These are phyloP conservation scores for Filobasidium floriforme DNA, from an alignment of 768 basidiomycete genomes.

Conservation along the genomic window DNA sequence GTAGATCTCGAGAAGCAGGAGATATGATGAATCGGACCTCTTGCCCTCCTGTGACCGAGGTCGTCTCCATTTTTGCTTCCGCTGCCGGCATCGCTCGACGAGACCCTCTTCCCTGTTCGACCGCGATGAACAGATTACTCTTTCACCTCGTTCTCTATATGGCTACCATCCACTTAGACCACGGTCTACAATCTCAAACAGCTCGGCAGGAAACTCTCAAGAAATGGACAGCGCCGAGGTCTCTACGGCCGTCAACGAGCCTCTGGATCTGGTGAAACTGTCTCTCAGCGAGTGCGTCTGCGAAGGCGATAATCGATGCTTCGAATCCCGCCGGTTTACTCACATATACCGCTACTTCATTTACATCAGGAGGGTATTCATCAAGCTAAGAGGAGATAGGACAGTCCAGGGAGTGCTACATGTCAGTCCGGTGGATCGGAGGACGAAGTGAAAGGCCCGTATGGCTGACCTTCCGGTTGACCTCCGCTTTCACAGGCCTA, in stretches of 20 bases:
- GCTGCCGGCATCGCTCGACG: too few relatives aligned
- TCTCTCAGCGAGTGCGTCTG: slow-evolving; percentile 69
- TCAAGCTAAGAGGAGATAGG: slow-evolving; percentile 91
- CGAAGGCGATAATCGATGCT: not conserved
- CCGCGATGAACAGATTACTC: too few relatives aligned
- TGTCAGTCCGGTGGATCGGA: slow-evolving; percentile 51
- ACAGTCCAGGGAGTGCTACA: slow-evolving; percentile 86
- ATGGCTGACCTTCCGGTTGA: not conserved
- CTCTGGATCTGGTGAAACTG: slow-evolving; percentile 91
- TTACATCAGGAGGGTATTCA: slow-evolving; percentile 66
- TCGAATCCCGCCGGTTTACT: not conserved
- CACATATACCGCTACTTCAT: not conserved
- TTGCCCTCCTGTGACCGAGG: not conserved
- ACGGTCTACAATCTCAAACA: too few relatives aligned
- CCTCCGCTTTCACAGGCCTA: slow-evolving; percentile 61
- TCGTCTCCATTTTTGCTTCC: too few relatives aligned
- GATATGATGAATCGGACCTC: too few relatives aligned
- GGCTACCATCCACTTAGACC: too few relatives aligned
- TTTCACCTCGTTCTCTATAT: too few relatives aligned
- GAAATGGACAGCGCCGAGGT: slow-evolving; percentile 39
- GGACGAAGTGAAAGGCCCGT: too few relatives aligned
- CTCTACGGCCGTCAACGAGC: slow-evolving; percentile 53
- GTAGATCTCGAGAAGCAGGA: too few relatives aligned
- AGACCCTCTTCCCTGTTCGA: too few relatives aligned
- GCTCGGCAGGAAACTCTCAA: not conserved